These are phyloP conservation scores for Dictyostelium discoideum DNA, from an alignment of 78 protist species.

Conservation along the genomic window DNA sequence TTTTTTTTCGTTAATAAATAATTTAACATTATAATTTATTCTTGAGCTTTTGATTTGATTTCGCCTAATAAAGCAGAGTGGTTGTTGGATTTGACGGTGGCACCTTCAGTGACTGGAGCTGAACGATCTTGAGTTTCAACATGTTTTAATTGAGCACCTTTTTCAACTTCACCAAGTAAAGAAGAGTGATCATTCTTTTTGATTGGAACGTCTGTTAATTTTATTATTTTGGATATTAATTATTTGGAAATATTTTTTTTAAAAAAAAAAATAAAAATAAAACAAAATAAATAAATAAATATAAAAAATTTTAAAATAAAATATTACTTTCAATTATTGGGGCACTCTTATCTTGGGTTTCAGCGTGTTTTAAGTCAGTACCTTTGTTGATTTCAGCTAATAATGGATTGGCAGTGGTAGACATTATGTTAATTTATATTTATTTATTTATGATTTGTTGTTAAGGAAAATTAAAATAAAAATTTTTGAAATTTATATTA, in stretches of 20 bases:
- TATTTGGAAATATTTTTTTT: no score
- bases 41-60: neutral
- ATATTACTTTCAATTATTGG: neutral
- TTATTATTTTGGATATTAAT: no score
- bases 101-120: conserved; percentile 14
- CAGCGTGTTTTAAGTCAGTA: neutral
- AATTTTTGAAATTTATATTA: no score
- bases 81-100: neutral
- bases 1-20: no score
- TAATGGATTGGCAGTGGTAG: neutral
- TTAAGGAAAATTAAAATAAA: no score
- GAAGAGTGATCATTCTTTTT: neutral
- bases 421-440: neutral
- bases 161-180: conserved; percentile 9
- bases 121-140: conserved; percentile 2
- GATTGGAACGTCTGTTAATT: neutral
- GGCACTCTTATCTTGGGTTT: neutral
- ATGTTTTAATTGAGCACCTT: conserved; percentile 1
- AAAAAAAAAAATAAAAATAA: no score
- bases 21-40: no score
- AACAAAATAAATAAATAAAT: no score
- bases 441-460: neutral
- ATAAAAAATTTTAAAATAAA: no score
- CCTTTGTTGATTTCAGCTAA: neutral
- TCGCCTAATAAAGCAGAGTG: neutral